Conservation (phyloP, 2,329 filamentous ascomycete species). For the Parastagonospora avenae region DNA sequence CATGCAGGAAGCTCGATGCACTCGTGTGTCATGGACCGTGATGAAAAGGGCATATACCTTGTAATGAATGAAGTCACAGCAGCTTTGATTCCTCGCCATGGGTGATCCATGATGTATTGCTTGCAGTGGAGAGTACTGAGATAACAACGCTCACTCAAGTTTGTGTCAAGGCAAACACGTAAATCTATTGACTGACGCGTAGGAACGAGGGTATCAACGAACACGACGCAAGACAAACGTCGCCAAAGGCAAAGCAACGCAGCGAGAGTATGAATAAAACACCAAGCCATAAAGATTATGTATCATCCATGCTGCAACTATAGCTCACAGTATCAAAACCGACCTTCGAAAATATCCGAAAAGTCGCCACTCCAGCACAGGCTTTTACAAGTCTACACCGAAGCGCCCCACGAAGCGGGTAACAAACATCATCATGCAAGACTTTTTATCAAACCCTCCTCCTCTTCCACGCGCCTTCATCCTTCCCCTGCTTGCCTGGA, state of each 20-base stretch:
- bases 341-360: conserved; percentile 8
- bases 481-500: not conserved
- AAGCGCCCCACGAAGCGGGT: conserved; percentile 3
- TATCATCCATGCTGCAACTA: not conserved
- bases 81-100: not conserved
- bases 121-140: not conserved
- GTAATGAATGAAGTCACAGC: not conserved
- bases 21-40: no score
- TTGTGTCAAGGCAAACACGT: no score
- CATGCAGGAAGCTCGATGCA: no score
- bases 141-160: no score
- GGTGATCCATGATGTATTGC: not conserved
- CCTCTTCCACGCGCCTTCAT: conserved; percentile 15
- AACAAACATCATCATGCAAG: not conserved
- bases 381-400: conserved; percentile 10
- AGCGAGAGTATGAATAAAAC: not conserved
- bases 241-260: not conserved
- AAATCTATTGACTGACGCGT: no score
- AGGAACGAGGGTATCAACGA: no score
- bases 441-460: conserved; percentile 9
- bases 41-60: not conserved
- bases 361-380: conserved; percentile 18
- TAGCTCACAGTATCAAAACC: not conserved
- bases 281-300: no score
- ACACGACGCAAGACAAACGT: not conserved